phyloP scores from a whole-genome alignment of 108 stramenopile genomes.

The Licmophora abbreviata region DNA sequence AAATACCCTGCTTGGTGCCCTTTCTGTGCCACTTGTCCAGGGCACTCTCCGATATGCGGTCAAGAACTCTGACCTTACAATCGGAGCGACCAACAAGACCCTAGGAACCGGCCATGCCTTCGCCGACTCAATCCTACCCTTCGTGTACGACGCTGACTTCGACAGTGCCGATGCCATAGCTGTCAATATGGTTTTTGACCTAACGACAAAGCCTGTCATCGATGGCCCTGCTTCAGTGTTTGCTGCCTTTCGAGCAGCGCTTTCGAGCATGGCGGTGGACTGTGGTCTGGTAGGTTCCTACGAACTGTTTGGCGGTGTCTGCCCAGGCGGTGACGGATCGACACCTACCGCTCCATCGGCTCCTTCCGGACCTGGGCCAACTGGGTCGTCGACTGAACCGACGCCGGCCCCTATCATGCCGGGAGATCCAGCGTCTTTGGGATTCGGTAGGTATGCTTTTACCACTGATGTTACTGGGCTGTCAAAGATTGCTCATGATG shows the following conservation, averaged over 20 bases:
- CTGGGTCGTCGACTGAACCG: neutral
- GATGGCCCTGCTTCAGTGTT: slow-evolving; percentile 20
- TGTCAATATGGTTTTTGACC: slow-evolving; percentile 18
- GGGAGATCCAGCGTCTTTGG: slow-evolving; percentile 1
- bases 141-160: slow-evolving; percentile 10
- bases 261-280: slow-evolving; percentile 15
- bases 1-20: slow-evolving; percentile 12
- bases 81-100: slow-evolving; percentile 12
- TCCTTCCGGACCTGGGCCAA: neutral
- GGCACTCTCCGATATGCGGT: slow-evolving; percentile 32
- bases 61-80: slow-evolving; percentile 11
- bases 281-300: slow-evolving; percentile 25
- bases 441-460: slow-evolving; percentile 33
- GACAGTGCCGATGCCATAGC: slow-evolving; percentile 14
- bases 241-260: slow-evolving; percentile 19
- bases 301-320: slow-evolving; percentile 9
- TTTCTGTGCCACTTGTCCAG: slow-evolving; percentile 37
- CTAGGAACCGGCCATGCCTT: slow-evolving; percentile 24
- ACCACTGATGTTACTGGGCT: slow-evolving; percentile 9
- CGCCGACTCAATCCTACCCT: slow-evolving; percentile 24
- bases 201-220: slow-evolving; percentile 17
- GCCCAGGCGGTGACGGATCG: slow-evolving; percentile 8
- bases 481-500: slow-evolving; percentile 28
- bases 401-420: slow-evolving; percentile 5
- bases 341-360: slow-evolving; percentile 1